These are phyloP conservation scores for Parachaetomium inaequale DNA, from an alignment of 495 filamentous ascomycete species.

Conservation along the genomic window DNA sequence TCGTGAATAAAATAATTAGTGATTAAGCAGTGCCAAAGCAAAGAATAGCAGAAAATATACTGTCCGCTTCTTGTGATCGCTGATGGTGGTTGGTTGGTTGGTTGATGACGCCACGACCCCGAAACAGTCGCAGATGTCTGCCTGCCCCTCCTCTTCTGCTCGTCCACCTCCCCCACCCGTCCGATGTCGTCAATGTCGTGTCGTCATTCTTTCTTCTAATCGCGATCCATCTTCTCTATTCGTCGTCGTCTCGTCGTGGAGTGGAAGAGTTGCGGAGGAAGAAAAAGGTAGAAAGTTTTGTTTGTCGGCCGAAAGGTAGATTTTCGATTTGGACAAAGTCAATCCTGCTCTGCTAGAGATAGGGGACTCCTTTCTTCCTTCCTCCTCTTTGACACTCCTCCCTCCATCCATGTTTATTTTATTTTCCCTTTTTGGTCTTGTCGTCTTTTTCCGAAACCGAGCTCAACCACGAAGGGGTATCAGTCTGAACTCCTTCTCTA, in stretches of 20 bases:
- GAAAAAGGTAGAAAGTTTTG: not conserved
- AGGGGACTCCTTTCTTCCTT: not conserved
- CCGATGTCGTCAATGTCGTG: constrained; percentile 10
- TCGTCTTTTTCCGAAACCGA: constrained; percentile 11
- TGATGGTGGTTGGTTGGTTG: too few relatives aligned
- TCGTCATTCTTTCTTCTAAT: constrained; percentile 14
- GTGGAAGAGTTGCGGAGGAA: constrained; percentile 10
- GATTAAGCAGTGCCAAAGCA: not conserved
- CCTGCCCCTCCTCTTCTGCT: not conserved
- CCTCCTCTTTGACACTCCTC: not conserved
- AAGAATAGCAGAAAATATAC: not conserved
- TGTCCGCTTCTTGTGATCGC: not conserved
- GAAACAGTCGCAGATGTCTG: not conserved
- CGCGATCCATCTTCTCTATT: constrained; percentile 9
- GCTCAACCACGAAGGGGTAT: constrained; percentile 24
- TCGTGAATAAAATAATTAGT: not conserved
- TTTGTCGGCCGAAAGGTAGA: not conserved
- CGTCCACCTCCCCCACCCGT: not conserved
- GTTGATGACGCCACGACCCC: not conserved
- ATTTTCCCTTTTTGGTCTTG: not conserved
- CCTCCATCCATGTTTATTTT: not conserved
- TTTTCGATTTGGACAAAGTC: too few relatives aligned
- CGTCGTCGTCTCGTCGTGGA: constrained; percentile 12
- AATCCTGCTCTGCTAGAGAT: not conserved
- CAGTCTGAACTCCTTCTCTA: constrained; percentile 28